Evolutionary conservation across 2,329 filamentous ascomycete species (phyloP), one percentile per base, ranked within the genome.

Genomic region (Ceratocystis albifundus): DNA sequence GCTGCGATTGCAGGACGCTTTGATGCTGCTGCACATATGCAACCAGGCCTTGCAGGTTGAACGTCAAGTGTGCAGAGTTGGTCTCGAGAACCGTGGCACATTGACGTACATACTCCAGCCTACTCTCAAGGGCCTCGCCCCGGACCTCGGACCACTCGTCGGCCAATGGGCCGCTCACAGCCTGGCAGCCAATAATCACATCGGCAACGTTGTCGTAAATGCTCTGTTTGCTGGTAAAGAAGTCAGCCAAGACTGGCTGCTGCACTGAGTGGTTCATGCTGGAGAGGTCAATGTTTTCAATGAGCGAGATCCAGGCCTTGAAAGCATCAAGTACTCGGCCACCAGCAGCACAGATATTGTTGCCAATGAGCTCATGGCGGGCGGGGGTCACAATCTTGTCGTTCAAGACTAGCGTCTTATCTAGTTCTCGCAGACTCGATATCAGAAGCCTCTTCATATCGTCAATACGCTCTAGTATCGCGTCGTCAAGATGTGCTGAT

Each of bases 91-190:
- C 88, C 71, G 88, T 84, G 8, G 87, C 85, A 69, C 90, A 88
- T 67, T 85, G 81, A 64, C 88, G 84, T 67, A 96, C 90, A 69
- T 89, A 87, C 69, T 88, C 88, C 30, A 97, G 76, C 25, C 94
- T 86, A 70, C 90, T 90, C 72, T 96, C 93, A 36, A 99, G 79
- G 6, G 92, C 89, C 73, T 96, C 90, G 1, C 91, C 90, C 55
- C 91, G 86, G n/a, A 92, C 80, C 74, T 96, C 91, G 3, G 92
- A 85, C 94, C 94, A 99, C 76, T 99, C 94, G 73, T 99, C 94
- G 7, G 88, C 89, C 55, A 99, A 76, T 4, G 94, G 94, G 7
- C 90, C 90, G 4, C 91, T 89, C n/a, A 97, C 88, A 28, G 89
- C 86, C 76, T 99, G 94, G 72, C 92, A 96, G 67, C 88, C 86